These are phyloP conservation scores for Ormosia semicastrata DNA, from an alignment of 306 rosid genomes.

Conservation along the genomic window DNA sequence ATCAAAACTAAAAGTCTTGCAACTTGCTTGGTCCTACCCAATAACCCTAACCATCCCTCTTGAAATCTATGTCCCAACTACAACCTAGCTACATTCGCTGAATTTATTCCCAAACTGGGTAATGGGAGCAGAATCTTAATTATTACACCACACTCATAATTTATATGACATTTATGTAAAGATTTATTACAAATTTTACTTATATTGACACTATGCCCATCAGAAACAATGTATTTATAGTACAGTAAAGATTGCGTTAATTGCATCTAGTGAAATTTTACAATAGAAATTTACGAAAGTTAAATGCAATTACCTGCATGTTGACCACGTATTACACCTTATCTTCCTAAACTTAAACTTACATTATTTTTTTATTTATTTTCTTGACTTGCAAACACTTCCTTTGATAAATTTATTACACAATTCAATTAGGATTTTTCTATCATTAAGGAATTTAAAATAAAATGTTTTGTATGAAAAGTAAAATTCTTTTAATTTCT, in stretches of 20 bases:
- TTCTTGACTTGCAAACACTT: too few relatives aligned
- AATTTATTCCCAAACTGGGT: constrained; percentile 5
- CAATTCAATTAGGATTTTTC: too few relatives aligned
- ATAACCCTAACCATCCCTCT: constrained; percentile 9
- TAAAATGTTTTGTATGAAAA: too few relatives aligned
- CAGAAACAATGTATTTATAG: background rate
- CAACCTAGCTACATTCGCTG: constrained; percentile 23
- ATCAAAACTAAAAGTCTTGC: constrained; percentile 36
- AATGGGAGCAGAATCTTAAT: constrained; percentile 8
- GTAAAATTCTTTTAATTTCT: too few relatives aligned
- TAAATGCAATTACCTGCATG: too few relatives aligned
- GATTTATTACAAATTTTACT: background rate
- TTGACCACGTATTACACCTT: too few relatives aligned
- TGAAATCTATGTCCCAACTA: constrained; percentile 29
- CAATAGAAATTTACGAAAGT: too few relatives aligned
- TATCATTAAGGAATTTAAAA: too few relatives aligned
- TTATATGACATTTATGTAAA: background rate
- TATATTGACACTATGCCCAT: background rate
- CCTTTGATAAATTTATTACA: too few relatives aligned
- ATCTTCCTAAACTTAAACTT: too few relatives aligned
- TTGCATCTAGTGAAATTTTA: too few relatives aligned
- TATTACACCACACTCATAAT: constrained; percentile 4
- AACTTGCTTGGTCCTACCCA: constrained; percentile 39
- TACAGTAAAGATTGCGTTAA: background rate
- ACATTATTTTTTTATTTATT: too few relatives aligned